Percentiles rank a stretch among this genome's conserved stretches.
Conservation (phyloP, 441 rosid genomes). For the Corymbia calophylla region DNA sequence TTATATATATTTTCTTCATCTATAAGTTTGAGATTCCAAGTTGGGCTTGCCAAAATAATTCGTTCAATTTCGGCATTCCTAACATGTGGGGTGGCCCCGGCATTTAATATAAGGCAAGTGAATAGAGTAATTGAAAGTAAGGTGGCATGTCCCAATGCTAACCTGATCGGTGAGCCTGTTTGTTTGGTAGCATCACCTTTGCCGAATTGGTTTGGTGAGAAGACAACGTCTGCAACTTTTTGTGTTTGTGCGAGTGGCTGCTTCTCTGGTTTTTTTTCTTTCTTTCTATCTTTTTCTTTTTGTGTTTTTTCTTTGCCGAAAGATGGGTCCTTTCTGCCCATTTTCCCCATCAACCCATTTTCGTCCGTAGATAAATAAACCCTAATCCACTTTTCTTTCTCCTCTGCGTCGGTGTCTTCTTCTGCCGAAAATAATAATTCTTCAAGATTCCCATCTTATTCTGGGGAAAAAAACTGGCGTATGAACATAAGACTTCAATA, state of each 20-base stretch:
- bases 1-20: neutral
- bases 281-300: too few species aligned
- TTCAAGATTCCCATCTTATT: neutral
- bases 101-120: neutral
- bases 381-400: neutral
- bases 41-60: neutral
- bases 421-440: neutral
- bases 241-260: neutral
- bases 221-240: neutral
- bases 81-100: neutral
- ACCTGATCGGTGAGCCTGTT: neutral
- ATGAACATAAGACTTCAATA: neutral
- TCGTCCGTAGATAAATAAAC: neutral
- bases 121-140: neutral
- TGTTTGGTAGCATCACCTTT: neutral
- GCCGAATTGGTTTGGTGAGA: constrained; percentile 1
- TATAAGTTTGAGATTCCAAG: neutral
- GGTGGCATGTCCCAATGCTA: neutral
- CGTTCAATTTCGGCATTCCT: neutral
- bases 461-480: neutral
- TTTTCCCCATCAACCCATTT: neutral
- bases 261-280: neutral
- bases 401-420: neutral
- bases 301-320: neutral
- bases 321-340: neutral